Evolutionary conservation across 306 rosid genomes (phyloP), one percentile per base, ranked within the genome.

Genomic region (Quercus berberidifolia): DNA sequence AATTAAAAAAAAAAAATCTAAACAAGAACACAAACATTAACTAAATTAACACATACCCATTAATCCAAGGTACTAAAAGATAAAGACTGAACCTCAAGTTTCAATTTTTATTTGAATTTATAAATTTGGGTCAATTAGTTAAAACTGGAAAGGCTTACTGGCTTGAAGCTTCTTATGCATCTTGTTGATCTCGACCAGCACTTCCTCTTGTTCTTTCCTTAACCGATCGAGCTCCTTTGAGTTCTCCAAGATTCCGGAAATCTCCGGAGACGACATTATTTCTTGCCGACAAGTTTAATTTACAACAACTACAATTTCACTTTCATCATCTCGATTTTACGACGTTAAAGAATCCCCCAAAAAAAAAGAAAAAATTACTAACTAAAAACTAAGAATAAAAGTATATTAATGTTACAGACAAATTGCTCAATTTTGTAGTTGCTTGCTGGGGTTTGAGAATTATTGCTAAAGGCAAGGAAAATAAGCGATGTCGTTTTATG

Each of bases 201-300:
- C 86, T 0, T 88, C 93, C 75, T 95, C 99, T 52, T 84, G 98
- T 6, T 90, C 90, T 85, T 91, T 93, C 91, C 99, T 82, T 21
- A 93, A 77, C 85, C 90, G 97, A 88, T 95, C 99, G 38, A 95
- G 91, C 84, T 93, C 99, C 77, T 91, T 95, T 43, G 99, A 81
- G 76, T 69, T 89, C 25, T 85, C 97, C 84, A 95, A 78, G 67
- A 95, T 91, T 71, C 88, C 88, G 3, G 75, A 83, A 84, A 95
- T 83, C 75, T 95, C 97, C 65, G 91, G 83, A 21, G 98, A 85
- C 78, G 96, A 84, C 99, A 95, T 95, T 79, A 86, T 77, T 80
- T 54, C 74, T n/a, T 26, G 12, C 38, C 69, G n/a, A 49, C 56
- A 23, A 55, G 71, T 68, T 54, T 35, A 55, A 73, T 76, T 76